phyloP scores from a whole-genome alignment of 345 rosid species.

The Syzygium jambos region DNA sequence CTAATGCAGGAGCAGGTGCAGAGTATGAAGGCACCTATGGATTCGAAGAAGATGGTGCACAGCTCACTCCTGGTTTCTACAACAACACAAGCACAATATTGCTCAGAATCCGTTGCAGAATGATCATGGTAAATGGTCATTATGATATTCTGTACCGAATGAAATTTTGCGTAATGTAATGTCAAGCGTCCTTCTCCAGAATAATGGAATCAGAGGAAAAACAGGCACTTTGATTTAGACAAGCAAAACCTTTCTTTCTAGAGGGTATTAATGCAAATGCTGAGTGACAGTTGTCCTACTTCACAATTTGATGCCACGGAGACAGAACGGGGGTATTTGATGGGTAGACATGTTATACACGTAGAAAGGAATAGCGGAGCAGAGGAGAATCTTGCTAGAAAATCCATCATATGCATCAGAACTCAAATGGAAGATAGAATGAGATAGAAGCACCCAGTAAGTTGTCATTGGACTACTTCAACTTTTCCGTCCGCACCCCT shows the following conservation, averaged over 20 bases:
- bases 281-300: not conserved
- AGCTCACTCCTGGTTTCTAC: slow-evolving; percentile 34
- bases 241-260: not conserved
- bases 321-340: not conserved
- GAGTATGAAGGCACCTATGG: not conserved
- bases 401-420: not conserved
- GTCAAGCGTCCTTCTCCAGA: slow-evolving; percentile 72
- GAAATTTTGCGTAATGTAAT: slow-evolving; percentile 13
- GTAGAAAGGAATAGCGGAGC: not conserved
- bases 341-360: not conserved
- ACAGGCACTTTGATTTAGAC: not conserved
- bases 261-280: not conserved
- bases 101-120: not conserved
- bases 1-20: slow-evolving; percentile 15
- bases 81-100: not conserved
- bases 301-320: not conserved
- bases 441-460: not conserved
- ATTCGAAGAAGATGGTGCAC: slow-evolving; percentile 25
- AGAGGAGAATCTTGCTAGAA: not conserved
- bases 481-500: not conserved
- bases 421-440: not conserved
- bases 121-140: not conserved
- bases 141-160: not conserved
- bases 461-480: not conserved
- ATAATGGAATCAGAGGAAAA: slow-evolving; percentile 24